Evolutionary conservation across 768 basidiomycete species (phyloP).

Genomic region (Glaciozyma martinii): DNA sequence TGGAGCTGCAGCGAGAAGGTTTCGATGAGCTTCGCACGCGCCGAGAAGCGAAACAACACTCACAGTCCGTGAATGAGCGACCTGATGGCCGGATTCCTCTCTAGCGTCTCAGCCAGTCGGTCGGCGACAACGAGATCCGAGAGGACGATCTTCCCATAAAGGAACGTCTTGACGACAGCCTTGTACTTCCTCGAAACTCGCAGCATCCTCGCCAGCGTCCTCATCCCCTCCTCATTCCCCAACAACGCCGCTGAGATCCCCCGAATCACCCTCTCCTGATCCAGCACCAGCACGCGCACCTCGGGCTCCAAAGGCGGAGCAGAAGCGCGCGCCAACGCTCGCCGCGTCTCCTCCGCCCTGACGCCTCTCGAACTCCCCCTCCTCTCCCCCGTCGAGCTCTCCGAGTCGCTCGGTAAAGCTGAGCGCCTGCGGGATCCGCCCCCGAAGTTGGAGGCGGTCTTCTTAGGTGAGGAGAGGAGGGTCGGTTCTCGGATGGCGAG

Average conservation of each 20-base stretch:
- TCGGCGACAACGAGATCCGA: background rate
- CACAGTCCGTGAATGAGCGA: background rate
- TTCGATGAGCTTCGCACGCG: too few relatives aligned
- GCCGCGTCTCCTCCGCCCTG: background rate
- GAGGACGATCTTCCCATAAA: background rate
- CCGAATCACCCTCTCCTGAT: background rate
- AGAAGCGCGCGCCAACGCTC: background rate
- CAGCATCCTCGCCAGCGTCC: background rate
- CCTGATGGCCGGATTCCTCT: background rate
- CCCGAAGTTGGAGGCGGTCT: too few relatives aligned
- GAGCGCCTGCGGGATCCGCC: too few relatives aligned
- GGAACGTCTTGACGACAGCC: background rate
- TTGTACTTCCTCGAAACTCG: background rate
- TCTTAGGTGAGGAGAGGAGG: too few relatives aligned
- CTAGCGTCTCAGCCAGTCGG: background rate
- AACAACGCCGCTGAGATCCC: background rate
- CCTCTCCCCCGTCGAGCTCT: background rate
- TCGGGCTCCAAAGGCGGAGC: background rate
- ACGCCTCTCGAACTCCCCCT: background rate
- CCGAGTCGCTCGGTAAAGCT: background rate
- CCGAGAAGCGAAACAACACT: too few relatives aligned
- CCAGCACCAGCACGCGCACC: background rate
- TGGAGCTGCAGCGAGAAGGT: background rate
- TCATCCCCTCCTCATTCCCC: background rate
- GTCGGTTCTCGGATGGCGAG: too few relatives aligned